Percentiles rank a stretch among this genome's conserved stretches.
Conservation (phyloP, 2,329 filamentous ascomycete species). For the Fusarium cicatricum region DNA sequence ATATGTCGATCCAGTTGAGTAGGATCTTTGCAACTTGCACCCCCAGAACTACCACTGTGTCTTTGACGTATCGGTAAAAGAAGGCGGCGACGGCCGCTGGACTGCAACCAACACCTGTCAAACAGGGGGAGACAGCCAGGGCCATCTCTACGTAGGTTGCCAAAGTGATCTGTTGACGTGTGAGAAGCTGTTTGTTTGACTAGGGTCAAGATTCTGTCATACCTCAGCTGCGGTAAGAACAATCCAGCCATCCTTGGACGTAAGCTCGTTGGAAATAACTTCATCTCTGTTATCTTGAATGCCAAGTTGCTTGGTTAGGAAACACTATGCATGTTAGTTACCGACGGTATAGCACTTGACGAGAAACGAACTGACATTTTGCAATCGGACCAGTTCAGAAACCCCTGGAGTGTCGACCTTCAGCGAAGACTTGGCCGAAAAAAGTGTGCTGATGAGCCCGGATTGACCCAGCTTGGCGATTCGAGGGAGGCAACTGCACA, state of each 20-base stretch:
- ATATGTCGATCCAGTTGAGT: neutral
- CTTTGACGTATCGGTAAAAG: neutral
- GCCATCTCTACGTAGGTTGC: conserved; percentile 7
- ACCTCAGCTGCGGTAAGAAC: conserved; percentile 2
- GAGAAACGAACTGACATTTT: neutral
- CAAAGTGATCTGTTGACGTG: neutral
- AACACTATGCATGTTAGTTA: neutral
- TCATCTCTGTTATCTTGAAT: conserved; percentile 1
- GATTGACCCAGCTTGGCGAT: neutral
- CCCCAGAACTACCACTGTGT: neutral
- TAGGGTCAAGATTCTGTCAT: neutral
- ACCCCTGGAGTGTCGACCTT: neutral
- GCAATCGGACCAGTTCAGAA: conserved; percentile 2
- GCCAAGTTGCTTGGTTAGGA: neutral
- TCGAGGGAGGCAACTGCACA: conserved; percentile 2
- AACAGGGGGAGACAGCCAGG: neutral
- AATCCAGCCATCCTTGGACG: neutral
- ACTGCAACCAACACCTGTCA: neutral
- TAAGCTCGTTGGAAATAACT: conserved; percentile 2
- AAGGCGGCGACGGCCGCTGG: neutral
- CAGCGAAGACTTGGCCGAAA: neutral
- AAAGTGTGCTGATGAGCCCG: neutral
- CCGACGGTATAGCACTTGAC: neutral
- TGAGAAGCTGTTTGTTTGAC: neutral
- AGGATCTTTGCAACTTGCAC: neutral